A percentile compares a stretch with the other conserved stretches of the same genome.
Conservation (phyloP, 2,329 filamentous ascomycete species). For the Tolypocladium inflatum region DNA sequence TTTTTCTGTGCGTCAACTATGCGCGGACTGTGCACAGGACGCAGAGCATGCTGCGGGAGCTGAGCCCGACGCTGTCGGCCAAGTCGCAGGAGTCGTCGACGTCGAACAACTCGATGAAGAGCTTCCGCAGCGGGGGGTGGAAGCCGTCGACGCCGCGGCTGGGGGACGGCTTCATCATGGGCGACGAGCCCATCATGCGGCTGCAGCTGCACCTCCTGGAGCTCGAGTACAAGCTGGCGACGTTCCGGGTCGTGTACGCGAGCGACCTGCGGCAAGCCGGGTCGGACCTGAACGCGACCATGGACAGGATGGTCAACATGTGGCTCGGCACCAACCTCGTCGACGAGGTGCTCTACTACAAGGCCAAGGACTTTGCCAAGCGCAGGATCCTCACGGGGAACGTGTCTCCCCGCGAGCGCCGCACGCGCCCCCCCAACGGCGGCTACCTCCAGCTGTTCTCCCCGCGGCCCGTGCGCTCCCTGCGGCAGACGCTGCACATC, state of each 20-base stretch:
- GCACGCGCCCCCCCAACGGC: constrained; percentile 9
- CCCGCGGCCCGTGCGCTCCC: constrained; percentile 9
- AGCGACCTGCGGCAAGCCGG: constrained; percentile 12
- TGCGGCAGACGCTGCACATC: constrained; percentile 16
- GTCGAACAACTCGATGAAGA: constrained; percentile 8
- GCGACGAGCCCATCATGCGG: constrained; percentile 15
- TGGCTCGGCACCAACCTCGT: constrained; percentile 18
- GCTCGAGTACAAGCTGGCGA: constrained; percentile 19
- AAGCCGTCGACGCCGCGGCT: constrained; percentile 12
- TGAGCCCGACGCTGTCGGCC: constrained; percentile 12
- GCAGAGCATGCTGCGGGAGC: constrained; percentile 8
- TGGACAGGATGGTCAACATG: constrained; percentile 16
- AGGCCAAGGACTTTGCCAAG: constrained; percentile 17
- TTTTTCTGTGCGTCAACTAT: constrained; percentile 21
- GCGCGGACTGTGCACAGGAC: constrained; percentile 9
- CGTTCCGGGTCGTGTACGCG: constrained; percentile 17
- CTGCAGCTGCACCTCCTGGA: constrained; percentile 17
- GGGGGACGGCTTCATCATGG: constrained; percentile 10
- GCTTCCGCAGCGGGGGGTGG: constrained; percentile 6
- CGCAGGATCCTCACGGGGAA: constrained; percentile 5
- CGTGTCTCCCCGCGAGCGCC: constrained; percentile 10
- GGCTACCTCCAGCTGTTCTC: constrained; percentile 12
- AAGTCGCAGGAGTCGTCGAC: constrained; percentile 11
- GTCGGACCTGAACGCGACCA: constrained; percentile 11
- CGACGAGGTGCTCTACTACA: constrained; percentile 17